Evolutionary conservation across 106 monocot species (phyloP), one percentile per base, ranked within the genome.

Genomic region (Dendrobium officinale): DNA sequence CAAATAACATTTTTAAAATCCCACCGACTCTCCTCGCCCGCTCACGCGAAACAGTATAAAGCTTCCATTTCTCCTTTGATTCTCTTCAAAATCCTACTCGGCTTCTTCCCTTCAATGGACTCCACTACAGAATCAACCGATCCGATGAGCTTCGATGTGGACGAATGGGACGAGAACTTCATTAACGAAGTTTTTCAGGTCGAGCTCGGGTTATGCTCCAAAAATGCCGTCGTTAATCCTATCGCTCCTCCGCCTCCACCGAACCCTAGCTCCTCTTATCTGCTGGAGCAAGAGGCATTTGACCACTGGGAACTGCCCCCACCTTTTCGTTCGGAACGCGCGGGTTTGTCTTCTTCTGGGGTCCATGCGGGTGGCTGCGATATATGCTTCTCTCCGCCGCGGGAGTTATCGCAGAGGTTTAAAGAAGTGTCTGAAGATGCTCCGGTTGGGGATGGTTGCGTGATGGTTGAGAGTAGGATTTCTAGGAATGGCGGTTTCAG

Each of bases 91-190:
- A 44, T 6, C 43, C 74, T n/a, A 44, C 43, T 74, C 33, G 29
- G 72, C 19, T 44, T 74, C 43, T 37, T 74, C 41, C 74, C n/a
- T 70, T 7, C 44, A 13, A 72, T 72, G 72, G 72, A 72, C 2
- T 74, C 42, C 20, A 16, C 43, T 44, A 42, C 13, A 24, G 76
- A 13, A 49, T 49, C 76, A 8, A 0, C 44, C 2, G 3, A 11
- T 42, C 49, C 42, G 80, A 84, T 83, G 88, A 84, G 86, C 78
- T 77, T 84, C 61, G 91, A 87, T 22, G 86, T 91, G 22, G 88
- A 91, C 83, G 88, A 88, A 48, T 91, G 86, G 88, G 86, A 85
- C 81, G 91, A 88, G 70, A 84, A 80, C 81, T 91, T 91, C 83
- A 81, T 91, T 67, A 74, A 81, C 33, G 86, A 86, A 58, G 84